These are phyloP conservation scores for Pyrenophora graminea DNA, from an alignment of 2,329 filamentous ascomycete genomes.

Conservation along the genomic window DNA sequence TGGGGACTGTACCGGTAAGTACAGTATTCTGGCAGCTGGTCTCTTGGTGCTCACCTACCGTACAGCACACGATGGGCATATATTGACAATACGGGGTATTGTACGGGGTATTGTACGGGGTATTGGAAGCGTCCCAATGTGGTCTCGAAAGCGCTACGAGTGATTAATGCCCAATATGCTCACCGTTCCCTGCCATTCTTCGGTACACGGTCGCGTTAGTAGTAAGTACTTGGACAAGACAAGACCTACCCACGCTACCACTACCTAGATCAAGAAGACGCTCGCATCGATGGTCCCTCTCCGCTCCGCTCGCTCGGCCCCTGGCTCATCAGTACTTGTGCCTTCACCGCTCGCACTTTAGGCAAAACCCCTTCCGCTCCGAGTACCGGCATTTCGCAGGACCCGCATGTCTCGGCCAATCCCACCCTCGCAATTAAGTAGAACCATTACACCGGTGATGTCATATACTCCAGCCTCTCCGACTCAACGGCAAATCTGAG, in stretches of 20 bases:
- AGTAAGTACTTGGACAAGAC: no score
- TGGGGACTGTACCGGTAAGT: neutral
- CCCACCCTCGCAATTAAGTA: conserved; percentile 4
- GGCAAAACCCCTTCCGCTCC: conserved; percentile 30
- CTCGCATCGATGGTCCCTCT: conserved; percentile 18
- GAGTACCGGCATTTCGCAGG: conserved; percentile 19
- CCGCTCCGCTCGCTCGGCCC: conserved; percentile 33
- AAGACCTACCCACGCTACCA: conserved; percentile 7
- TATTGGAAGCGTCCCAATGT: no score
- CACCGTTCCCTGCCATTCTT: no score
- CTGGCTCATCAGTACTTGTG: neutral
- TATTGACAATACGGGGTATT: neutral
- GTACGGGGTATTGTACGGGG: no score
- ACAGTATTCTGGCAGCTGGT: neutral
- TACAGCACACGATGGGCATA: neutral
- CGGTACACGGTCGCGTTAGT: no score
- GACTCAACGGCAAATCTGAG: conserved; percentile 13
- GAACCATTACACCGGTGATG: conserved; percentile 15
- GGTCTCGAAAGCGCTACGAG: no score
- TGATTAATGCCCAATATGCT: no score
- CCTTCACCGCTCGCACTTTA: conserved; percentile 30
- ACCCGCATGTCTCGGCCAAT: conserved; percentile 28
- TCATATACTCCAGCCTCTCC: conserved; percentile 16
- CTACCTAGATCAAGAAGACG: conserved; percentile 2
- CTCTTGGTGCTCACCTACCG: neutral